Evolutionary conservation across 371 early-diverging fungal species (phyloP).

Genomic region (Smittium culicis): DNA sequence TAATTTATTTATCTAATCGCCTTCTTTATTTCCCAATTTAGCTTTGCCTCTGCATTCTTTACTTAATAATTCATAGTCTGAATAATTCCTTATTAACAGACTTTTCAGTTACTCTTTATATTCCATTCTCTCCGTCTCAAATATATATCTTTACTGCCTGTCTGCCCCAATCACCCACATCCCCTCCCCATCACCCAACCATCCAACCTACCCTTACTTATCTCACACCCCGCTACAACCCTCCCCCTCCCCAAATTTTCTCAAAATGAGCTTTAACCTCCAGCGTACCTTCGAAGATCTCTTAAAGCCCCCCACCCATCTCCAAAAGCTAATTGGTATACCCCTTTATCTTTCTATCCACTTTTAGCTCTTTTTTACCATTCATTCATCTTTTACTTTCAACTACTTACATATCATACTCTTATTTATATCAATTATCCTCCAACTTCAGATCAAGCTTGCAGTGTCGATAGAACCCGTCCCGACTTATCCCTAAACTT

Average conservation of each 20-base stretch:
- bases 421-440: neutral
- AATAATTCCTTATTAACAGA: no score
- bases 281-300: conserved; percentile 27
- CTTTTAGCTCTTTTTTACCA: neutral
- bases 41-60: no score
- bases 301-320: conserved; percentile 27
- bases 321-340: conserved; percentile 23
- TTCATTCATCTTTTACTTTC: neutral
- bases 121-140: no score
- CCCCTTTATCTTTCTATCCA: neutral
- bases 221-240: neutral
- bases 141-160: no score
- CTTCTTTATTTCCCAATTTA: no score
- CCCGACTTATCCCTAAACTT: conserved; percentile 77
- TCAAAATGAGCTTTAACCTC: conserved; percentile 27
- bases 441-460: conserved; percentile 47
- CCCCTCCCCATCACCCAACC: no score
- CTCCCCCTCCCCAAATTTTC: neutral
- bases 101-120: no score
- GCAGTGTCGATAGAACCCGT: conserved; percentile 48
- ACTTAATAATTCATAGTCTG: no score
- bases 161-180: no score
- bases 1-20: no score
- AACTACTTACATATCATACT: neutral
- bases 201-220: no score